Evolutionary conservation across 2,329 filamentous ascomycete species (phyloP).

Genomic region (Aspergillus ochraceoroseus): DNA sequence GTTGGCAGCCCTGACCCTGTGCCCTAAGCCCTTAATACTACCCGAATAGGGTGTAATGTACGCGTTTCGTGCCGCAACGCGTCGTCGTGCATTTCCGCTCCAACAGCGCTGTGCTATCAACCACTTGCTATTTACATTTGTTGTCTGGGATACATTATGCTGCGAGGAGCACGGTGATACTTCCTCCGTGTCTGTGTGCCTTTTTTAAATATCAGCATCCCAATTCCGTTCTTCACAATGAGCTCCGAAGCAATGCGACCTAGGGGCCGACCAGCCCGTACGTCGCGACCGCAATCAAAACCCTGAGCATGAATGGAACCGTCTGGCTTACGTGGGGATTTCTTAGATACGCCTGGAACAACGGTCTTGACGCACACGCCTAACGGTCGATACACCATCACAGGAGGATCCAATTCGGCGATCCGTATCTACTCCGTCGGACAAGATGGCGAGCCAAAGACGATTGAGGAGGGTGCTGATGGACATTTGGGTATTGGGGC

Average conservation of each 20-base stretch:
- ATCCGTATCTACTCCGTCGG: constrained; percentile 89
- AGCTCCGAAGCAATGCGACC: constrained; percentile 36
- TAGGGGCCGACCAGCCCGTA: constrained; percentile 47
- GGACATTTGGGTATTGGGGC: constrained; percentile 76
- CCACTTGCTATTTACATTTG: too few relatives aligned
- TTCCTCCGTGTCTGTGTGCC: too few relatives aligned
- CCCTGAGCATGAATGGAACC: too few relatives aligned
- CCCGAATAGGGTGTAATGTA: constrained; percentile 25
- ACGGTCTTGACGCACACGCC: constrained; percentile 88
- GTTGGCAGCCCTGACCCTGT: constrained; percentile 30
- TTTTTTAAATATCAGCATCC: constrained; percentile 7
- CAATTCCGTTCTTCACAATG: constrained; percentile 26
- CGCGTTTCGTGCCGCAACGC: constrained; percentile 15
- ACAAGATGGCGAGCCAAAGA: constrained; percentile 85
- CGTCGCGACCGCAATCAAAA: too few relatives aligned
- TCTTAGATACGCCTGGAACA: constrained; percentile 76
- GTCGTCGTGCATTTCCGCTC: neutral
- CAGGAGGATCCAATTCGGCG: constrained; percentile 87
- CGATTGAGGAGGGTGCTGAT: constrained; percentile 86
- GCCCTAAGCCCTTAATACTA: constrained; percentile 31
- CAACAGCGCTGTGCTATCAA: too few relatives aligned
- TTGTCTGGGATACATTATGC: too few relatives aligned
- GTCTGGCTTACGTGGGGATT: too few relatives aligned
- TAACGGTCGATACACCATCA: constrained; percentile 79
- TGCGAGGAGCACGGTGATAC: constrained; percentile 6